Percentiles rank a stretch among this genome's conserved stretches.
phyloP scores from a whole-genome alignment of 148 eudicot species.

The Cornus kousa region DNA sequence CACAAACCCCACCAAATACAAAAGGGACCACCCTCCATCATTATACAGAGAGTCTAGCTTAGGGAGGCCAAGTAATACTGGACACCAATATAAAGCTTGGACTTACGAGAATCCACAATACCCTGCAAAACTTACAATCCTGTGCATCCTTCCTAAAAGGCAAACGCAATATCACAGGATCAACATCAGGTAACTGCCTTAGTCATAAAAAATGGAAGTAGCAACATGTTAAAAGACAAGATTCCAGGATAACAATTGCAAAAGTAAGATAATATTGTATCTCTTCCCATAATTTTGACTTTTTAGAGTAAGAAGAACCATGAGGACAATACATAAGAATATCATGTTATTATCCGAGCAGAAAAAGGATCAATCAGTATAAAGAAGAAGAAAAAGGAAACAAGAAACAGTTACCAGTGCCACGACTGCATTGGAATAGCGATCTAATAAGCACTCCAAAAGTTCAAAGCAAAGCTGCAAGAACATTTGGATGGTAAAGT shows the following conservation, averaged over 20 bases:
- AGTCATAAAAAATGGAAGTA: background rate
- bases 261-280: no score
- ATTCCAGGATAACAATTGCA: background rate
- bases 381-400: constrained; percentile 4
- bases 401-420: constrained; percentile 38
- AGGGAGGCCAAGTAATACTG: background rate
- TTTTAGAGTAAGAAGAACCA: background rate
- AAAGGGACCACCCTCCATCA: no score
- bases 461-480: constrained; percentile 90
- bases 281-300: background rate
- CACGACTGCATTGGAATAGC: constrained; percentile 48
- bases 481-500: constrained; percentile 8
- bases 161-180: background rate
- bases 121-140: background rate
- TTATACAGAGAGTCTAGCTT: background rate
- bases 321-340: background rate
- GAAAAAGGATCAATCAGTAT: constrained; percentile 2
- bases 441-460: constrained; percentile 63
- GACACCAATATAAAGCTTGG: background rate
- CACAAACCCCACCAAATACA: no score
- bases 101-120: background rate
- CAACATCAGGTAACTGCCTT: background rate
- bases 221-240: background rate
- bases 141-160: background rate
- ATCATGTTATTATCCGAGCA: background rate